phyloP scores from a whole-genome alignment of 2,329 filamentous ascomycete species.

The Pseudopyricularia javanii region DNA sequence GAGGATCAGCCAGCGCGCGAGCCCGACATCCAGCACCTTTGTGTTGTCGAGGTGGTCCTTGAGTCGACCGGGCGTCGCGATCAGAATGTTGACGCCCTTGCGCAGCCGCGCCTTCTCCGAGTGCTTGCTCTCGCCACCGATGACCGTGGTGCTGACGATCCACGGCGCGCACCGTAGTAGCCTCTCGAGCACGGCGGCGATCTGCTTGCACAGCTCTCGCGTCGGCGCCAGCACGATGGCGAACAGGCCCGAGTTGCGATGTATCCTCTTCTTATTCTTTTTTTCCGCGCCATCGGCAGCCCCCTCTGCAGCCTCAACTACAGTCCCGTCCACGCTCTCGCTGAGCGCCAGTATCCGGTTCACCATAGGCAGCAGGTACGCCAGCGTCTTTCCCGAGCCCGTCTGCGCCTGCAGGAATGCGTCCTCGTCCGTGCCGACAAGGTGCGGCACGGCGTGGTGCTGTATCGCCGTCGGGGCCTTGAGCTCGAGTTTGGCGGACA shows the following conservation, averaged over 20 bases:
- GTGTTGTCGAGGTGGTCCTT: slow-evolving; percentile 91
- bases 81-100: slow-evolving; percentile 90
- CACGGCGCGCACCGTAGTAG: slow-evolving; percentile 82
- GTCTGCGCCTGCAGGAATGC: slow-evolving; percentile 96
- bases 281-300: no score
- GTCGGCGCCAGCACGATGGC: slow-evolving; percentile 91
- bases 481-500: slow-evolving; percentile 74
- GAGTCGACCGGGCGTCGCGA: slow-evolving; percentile 85
- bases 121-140: slow-evolving; percentile 56
- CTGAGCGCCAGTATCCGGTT: slow-evolving; percentile 75
- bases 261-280: slow-evolving; percentile 38
- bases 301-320: slow-evolving; percentile 13
- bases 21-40: slow-evolving; percentile 74
- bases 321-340: slow-evolving; percentile 32
- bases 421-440: slow-evolving; percentile 72
- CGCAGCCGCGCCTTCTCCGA: slow-evolving; percentile 85
- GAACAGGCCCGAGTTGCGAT: slow-evolving; percentile 80
- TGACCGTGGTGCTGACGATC: slow-evolving; percentile 82
- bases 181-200: slow-evolving; percentile 73
- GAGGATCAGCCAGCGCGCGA: slow-evolving; percentile 83
- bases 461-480: slow-evolving; percentile 92
- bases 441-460: slow-evolving; percentile 70
- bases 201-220: slow-evolving; percentile 88
- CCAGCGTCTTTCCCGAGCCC: slow-evolving; percentile 91
- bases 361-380: slow-evolving; percentile 88